Base-by-base conservation (phyloP, 1,139 yeast genomes). In the Diutina mesorugosa region DNA sequence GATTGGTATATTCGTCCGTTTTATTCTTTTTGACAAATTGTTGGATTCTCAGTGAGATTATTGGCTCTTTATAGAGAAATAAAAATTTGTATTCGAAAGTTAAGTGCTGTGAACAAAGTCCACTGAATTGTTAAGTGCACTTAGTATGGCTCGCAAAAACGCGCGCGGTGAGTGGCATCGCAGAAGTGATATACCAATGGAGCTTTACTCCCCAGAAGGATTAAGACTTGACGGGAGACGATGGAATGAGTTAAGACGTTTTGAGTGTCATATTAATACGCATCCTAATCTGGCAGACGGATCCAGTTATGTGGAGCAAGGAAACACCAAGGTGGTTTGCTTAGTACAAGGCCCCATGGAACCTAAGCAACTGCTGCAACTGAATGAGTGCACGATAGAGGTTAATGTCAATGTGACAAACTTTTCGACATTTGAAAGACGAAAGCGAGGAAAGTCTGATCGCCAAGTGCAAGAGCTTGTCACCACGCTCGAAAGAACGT, bases 171-270 rank as follows among this genome's bases (percentile, higher is more conserved):
- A 35, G 41, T 35, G 41, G n/a, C 41, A 35, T 35, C 41, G 41
- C 41, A 10, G 41, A 35, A 6, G n/a, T 35, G 14, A 35, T n/a
- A 10, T 9, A 35, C 29, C 45, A 26, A 74, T 84, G 68, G 99
- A 91, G 72, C 71, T 91, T 55, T 90, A 88, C 66, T 90, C 97
- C 0, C 97, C 97, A 1, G 98, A 91, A 69, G 99, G 98, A 4
- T 77, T 93, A 55, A 78, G 98, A 62, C 76, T 87, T 12, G 98
- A 93, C 65, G 99, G 99, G 4, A 81, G 99, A 66, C 78, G 99
- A 63, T 90, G 95, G 93, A 90, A 91, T 65, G 98, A 93, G 68
- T 75, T 91, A 55, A 83, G 98, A 57, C 78, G 85, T 48, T 89
- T 93, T 65, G 83, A 82, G 51, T 88, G 96, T 65, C 80, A 83